Evolutionary conservation across 441 rosid genomes (phyloP).

Genomic region (Gossypium schwendimanii): DNA sequence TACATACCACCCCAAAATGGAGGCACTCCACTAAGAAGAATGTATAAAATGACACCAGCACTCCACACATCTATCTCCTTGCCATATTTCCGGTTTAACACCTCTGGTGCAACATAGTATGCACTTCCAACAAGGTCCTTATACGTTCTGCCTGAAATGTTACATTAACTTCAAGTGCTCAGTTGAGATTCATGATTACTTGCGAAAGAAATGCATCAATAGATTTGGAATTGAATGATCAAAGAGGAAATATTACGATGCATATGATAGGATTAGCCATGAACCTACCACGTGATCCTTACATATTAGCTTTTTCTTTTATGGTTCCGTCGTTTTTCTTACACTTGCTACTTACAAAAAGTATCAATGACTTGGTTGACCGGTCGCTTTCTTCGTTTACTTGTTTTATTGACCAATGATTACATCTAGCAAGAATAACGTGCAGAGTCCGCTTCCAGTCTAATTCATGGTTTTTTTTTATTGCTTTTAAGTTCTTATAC

Average conservation of each 20-base stretch:
- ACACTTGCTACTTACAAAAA: neutral
- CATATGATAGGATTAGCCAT: neutral
- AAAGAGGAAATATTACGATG: neutral
- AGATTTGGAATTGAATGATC: neutral
- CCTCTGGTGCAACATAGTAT: constrained; percentile 65
- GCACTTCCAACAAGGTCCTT: constrained; percentile 48
- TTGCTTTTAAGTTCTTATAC: neutral
- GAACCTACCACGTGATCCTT: constrained; percentile 4
- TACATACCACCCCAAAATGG: constrained; percentile 64
- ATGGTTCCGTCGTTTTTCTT: neutral
- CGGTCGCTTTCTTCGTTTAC: constrained; percentile 34
- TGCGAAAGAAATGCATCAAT: neutral
- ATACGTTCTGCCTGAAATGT: constrained; percentile 39
- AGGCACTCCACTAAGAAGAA: constrained; percentile 57
- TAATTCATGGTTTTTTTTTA: neutral
- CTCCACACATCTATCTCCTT: constrained; percentile 71
- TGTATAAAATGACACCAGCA: constrained; percentile 59
- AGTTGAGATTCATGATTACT: neutral
- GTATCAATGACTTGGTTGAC: constrained; percentile 32
- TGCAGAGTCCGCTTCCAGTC: neutral
- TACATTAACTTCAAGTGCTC: neutral
- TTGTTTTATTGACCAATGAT: constrained; percentile 18
- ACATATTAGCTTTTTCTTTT: neutral
- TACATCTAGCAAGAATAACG: neutral
- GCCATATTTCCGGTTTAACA: constrained; percentile 38